Conservation (phyloP, 345 rosid genomes). For the Arabidopsis arenosa region DNA sequence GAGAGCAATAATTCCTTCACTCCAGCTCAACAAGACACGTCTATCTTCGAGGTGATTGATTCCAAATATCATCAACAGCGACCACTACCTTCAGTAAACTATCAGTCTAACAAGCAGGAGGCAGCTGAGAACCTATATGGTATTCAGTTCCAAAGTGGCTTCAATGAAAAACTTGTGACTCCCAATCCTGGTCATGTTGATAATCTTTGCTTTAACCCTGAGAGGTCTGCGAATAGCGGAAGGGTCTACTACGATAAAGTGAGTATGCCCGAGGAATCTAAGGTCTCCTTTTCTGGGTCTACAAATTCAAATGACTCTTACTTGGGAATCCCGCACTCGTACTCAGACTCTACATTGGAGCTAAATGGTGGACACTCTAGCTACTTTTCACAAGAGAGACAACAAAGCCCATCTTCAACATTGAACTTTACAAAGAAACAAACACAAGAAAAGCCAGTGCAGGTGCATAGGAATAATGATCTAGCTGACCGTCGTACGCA, state of each 20-base stretch:
- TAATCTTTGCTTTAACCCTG: conserved; percentile 41
- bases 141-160: conserved; percentile 39
- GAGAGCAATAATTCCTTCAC: conserved; percentile 61
- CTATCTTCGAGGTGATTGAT: conserved; percentile 35
- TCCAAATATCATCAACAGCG: conserved; percentile 23
- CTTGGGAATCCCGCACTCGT: conserved; percentile 58
- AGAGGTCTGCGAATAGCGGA: conserved; percentile 48
- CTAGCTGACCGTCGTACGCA: conserved; percentile 44
- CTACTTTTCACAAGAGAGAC: conserved; percentile 61
- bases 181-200: conserved; percentile 37
- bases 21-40: conserved; percentile 50
- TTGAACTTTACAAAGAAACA: conserved; percentile 51
- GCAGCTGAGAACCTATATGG: conserved; percentile 47
- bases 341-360: conserved; percentile 69
- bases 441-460: conserved; percentile 49
- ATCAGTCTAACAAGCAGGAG: conserved; percentile 47
- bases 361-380: conserved; percentile 53
- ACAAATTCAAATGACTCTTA: conserved; percentile 52
- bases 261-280: conserved; percentile 47
- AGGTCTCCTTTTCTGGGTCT: conserved; percentile 51
- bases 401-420: conserved; percentile 55
- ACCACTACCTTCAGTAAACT: conserved; percentile 35
- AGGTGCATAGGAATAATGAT: conserved; percentile 43
- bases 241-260: conserved; percentile 49
- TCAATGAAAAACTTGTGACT: conserved; percentile 28